A percentile compares a stretch with the other conserved stretches of the same genome.
Conservation (phyloP, 768 basidiomycete species). For the Auriscalpium orientale region DNA sequence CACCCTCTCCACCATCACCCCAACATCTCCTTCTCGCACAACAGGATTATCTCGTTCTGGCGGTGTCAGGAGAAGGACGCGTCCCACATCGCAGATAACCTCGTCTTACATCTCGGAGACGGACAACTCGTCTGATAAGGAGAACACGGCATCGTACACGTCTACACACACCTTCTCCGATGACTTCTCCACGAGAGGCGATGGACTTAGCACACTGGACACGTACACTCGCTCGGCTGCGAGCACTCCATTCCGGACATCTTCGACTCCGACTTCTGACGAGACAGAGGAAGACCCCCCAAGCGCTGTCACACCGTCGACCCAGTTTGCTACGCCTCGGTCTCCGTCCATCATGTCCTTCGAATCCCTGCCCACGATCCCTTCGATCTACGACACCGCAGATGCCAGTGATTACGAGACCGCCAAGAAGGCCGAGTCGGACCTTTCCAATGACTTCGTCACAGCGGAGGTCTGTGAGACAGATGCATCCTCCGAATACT, state of each 20-base stretch:
- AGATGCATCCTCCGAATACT: slow-evolving; percentile 36
- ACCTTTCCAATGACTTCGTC: slow-evolving; percentile 3
- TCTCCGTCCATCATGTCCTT: slow-evolving; percentile 41
- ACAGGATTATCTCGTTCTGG: slow-evolving; percentile 46
- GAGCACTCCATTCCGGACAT: slow-evolving; percentile 23
- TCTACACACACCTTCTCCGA: slow-evolving; percentile 20
- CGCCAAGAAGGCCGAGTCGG: slow-evolving; percentile 2
- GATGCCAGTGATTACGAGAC: slow-evolving; percentile 21
- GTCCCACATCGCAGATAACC: slow-evolving; percentile 35
- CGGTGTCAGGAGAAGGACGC: slow-evolving; percentile 45
- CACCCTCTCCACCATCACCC: slow-evolving; percentile 30
- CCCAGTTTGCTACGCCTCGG: slow-evolving; percentile 39
- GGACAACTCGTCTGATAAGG: slow-evolving; percentile 52
- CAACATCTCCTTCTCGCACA: slow-evolving; percentile 34
- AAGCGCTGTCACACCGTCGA: slow-evolving; percentile 16
- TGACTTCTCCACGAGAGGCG: slow-evolving; percentile 11
- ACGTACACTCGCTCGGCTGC: slow-evolving; percentile 7
- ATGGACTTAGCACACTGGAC: slow-evolving; percentile 16
- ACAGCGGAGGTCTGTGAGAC: slow-evolving; percentile 11
- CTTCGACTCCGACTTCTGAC: slow-evolving; percentile 23
- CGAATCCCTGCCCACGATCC: slow-evolving; percentile 52
- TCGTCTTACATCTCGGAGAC: slow-evolving; percentile 31
- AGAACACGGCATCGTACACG: slow-evolving; percentile 35
- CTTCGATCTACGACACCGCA: slow-evolving; percentile 35
- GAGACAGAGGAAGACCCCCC: slow-evolving; percentile 22